Base-by-base conservation (phyloP, 495 filamentous ascomycete species). In the Podospora comata region DNA sequence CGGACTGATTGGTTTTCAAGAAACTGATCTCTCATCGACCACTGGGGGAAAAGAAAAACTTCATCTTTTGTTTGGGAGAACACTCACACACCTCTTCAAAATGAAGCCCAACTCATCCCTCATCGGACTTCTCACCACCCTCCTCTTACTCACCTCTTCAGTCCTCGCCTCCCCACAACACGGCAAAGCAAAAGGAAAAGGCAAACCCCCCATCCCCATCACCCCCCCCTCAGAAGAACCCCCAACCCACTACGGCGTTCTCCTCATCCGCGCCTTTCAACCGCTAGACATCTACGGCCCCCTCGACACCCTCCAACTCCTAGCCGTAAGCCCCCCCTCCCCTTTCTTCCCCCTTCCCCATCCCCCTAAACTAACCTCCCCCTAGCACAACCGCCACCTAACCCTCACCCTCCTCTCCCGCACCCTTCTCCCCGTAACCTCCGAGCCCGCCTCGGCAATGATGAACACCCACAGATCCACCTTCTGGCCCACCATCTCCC, bases 281-380 rank as follows among this genome's bases (percentile, higher is more conserved):
- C 61, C 66, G 13, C 74, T 85, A 20, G 84, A 86, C 67, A 80
- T 81, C 60, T 83, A 83, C 62, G 87, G 85, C 3, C 86, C 86
- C 15, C 73, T 89, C n/a, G 84, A 88, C 57, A 74, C 78, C 66
- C 73, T 89, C 23, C 86, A 87, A 66, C 65, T 80, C 27, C 80
- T 88, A 59, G 80, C 85, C 0, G 30, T 32, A 32, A 32, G 7
- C 30, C 30, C 30, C 4, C 30, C 30, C 30, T 7, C 30, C 30
- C 30, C 30, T 32, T 32, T 7, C 30, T 32, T 32, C 7, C 30
- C 30, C 7, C 30, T 32, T 32, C 0, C 7, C 30, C 4, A 5
- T 32, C 30, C 7, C 30, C 3, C 7, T 32, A 32, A 5, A 32
- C 30, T 32, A 32, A 32, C 30, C 30, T 1, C 4, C 30, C 30